Evolutionary conservation across 352 stramenopile species (phyloP).

Genomic region (Globisporangium irregulare): DNA sequence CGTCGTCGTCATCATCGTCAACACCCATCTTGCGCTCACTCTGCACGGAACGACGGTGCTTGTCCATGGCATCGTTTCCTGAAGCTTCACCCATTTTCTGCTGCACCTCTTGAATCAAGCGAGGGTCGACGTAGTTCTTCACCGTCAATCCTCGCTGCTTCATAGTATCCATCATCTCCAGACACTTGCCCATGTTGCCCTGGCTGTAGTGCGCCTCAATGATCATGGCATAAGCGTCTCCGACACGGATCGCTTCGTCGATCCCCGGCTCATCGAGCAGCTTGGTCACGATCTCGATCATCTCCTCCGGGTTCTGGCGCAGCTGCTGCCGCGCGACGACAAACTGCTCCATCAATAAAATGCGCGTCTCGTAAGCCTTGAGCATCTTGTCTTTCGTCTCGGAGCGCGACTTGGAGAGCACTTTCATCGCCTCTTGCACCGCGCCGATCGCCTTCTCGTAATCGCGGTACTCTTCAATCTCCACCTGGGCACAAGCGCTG

Average conservation of each 20-base stretch:
- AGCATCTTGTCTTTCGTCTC: conserved; percentile 69
- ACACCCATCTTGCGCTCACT: conserved; percentile 36
- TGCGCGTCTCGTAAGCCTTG: conserved; percentile 55
- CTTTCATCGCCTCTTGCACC: conserved; percentile 88
- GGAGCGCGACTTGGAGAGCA: conserved; percentile 72
- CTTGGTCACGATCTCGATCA: conserved; percentile 73
- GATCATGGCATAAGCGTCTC: conserved; percentile 89
- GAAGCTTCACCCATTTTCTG: conserved; percentile 36
- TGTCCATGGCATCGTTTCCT: conserved; percentile 23
- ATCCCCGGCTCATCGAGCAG: conserved; percentile 84
- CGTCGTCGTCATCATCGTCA: conserved; percentile 10
- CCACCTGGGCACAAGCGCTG: conserved; percentile 86
- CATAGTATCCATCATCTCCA: conserved; percentile 82
- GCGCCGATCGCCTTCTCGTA: conserved; percentile 92
- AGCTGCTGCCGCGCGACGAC: conserved; percentile 60
- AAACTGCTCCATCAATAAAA: conserved; percentile 86
- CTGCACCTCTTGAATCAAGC: conserved; percentile 69
- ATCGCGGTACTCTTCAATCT: conserved; percentile 94
- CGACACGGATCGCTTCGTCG: conserved; percentile 83
- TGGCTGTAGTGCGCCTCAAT: conserved; percentile 74
- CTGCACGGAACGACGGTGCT: conserved; percentile 16
- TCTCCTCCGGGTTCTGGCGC: conserved; percentile 60
- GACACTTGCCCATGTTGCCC: conserved; percentile 59
- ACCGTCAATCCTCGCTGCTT: conserved; percentile 49
- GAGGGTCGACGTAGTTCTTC: conserved; percentile 73